Conservation (phyloP, 768 basidiomycete genomes). For the Hypsizygus marmoreus region DNA sequence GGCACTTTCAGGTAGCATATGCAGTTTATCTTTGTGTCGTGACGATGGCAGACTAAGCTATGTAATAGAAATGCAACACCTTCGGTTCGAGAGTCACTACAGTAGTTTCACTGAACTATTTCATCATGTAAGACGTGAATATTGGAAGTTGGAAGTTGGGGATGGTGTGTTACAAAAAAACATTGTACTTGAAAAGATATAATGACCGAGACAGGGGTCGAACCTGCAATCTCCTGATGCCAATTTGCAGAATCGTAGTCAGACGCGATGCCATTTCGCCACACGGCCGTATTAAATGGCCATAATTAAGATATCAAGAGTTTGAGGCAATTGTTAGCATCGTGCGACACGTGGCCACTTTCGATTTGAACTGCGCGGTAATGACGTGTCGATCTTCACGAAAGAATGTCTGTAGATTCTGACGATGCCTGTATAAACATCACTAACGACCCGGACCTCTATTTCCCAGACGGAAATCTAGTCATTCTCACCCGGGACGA, state of each 20-base stretch:
- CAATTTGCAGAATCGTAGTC: conserved; percentile 59
- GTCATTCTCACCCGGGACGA: conserved; percentile 26
- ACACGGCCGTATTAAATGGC: conserved; percentile 24
- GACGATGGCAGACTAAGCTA: too few species aligned
- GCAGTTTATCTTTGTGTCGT: too few species aligned
- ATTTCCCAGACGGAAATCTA: conserved; percentile 27
- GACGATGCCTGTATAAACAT: conserved; percentile 26
- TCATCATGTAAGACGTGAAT: too few species aligned
- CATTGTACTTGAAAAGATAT: not conserved
- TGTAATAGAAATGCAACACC: too few species aligned
- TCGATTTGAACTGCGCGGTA: not conserved
- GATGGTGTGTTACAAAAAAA: too few species aligned
- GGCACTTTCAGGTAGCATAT: too few species aligned
- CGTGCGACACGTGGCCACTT: too few species aligned
- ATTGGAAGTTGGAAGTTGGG: too few species aligned
- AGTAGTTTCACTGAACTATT: too few species aligned
- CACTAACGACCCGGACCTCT: conserved; percentile 26
- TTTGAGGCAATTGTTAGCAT: too few species aligned
- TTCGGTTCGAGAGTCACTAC: too few species aligned
- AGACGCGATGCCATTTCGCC: conserved; percentile 96
- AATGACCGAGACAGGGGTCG: conserved; percentile 56
- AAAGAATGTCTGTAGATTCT: conserved; percentile 22
- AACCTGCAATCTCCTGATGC: conserved; percentile 81
- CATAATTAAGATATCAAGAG: not conserved
- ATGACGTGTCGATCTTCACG: conserved; percentile 3